These are phyloP conservation scores for Saturnispora mendoncae DNA, from an alignment of 805 yeast species.

Conservation along the genomic window DNA sequence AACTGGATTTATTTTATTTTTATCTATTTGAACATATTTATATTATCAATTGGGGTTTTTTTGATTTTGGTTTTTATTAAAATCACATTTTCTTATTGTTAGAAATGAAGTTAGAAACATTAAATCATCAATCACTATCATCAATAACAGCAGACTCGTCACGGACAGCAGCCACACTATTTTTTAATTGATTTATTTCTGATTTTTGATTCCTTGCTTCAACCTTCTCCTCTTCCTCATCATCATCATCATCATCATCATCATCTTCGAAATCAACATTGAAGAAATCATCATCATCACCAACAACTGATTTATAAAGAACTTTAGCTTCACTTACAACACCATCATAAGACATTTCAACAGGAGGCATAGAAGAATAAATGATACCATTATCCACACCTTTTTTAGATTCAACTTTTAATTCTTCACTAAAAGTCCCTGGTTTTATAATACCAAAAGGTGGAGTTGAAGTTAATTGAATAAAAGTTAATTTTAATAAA, in stretches of 20 bases:
- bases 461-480: slow-evolving; percentile 49
- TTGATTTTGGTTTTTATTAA: too few species aligned
- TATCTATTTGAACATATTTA: background rate
- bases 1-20: background rate
- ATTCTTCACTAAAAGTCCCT: slow-evolving; percentile 27
- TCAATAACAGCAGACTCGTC: slow-evolving; percentile 11
- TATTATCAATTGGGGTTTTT: too few species aligned
- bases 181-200: background rate
- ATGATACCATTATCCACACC: slow-evolving; percentile 41
- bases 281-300: slow-evolving; percentile 91
- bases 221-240: background rate
- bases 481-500: slow-evolving; percentile 51
- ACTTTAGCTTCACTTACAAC: slow-evolving; percentile 71
- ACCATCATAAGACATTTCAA: slow-evolving; percentile 89
- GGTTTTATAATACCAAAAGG: slow-evolving; percentile 46
- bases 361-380: slow-evolving; percentile 58
- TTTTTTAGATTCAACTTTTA: slow-evolving; percentile 15
- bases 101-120: too few species aligned
- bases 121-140: slow-evolving; percentile 3
- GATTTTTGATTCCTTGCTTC: background rate
- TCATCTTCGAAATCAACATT: slow-evolving; percentile 96
- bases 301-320: slow-evolving; percentile 71
- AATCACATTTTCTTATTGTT: too few species aligned
- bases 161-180: slow-evolving; percentile 8
- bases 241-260: slow-evolving; percentile 40